Evolutionary conservation across 2,329 filamentous ascomycete genomes (phyloP), one percentile per base, ranked within the genome.

Genomic region (Apiospora aurea): DNA sequence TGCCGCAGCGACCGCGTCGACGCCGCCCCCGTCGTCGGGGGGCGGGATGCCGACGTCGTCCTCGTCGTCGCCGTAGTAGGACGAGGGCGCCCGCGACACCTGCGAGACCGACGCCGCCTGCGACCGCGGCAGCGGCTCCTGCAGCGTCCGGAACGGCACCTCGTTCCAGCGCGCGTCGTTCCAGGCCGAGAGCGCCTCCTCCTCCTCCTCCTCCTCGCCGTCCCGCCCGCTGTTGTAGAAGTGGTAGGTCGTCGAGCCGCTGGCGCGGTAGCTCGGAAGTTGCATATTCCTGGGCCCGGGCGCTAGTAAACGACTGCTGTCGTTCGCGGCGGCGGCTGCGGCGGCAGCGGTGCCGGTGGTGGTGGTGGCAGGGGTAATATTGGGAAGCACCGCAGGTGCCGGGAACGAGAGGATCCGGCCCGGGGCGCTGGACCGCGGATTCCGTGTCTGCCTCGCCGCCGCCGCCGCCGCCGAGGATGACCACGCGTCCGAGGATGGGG

Each of bases 131-230:
- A 34, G 57, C 18, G 57, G 57, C 57, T 64, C 57, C 18, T 64
- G 18, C 10, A 41, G 57, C 34, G 57, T 64, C 57, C 57, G 57
- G 57, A 13, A 41, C 18, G 41, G 57, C 57, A 64, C 57, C 57
- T 64, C 57, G 57, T 64, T 64, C 57, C 57, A 64, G 57, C 34
- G 57, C 21, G 57, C 57, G 18, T 64, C 57, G 57, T 64, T 64
- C 57, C 57, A 64, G 11, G 21, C 57, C 11, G 57, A 41, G 18
- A 41, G 18, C 8, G 18, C 34, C 34, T 38, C 18, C 10, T 41
- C 26, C 24, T 29, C 34, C 34, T 38, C 18, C 10, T 41, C 26
- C 24, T 29, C 29, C 8, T n/a, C 21, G 44, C 44, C 18, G 13
- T 13, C 26, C 5, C 18, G 26, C 14, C 6, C 51, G 6, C 16